A percentile compares a stretch with the other conserved stretches of the same genome.
Evolutionary conservation across 2,329 filamentous ascomycete species (phyloP).

Genomic region (Aspergillus calidoustus): DNA sequence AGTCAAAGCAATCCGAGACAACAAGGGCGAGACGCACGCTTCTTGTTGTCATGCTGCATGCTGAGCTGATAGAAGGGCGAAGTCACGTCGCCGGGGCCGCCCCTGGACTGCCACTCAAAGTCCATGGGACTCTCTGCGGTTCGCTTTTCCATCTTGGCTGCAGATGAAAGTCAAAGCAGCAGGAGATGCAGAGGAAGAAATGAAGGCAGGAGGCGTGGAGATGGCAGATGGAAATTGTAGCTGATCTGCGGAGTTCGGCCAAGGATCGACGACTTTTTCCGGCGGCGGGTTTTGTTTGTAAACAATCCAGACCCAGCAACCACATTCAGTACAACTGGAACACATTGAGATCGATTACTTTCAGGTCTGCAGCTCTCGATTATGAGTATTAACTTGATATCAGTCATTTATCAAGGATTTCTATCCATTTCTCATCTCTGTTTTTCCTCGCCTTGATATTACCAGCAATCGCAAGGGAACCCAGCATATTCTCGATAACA

Average conservation of each 20-base stretch:
- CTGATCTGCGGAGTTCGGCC: constrained; percentile 14
- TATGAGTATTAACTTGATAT: too few species aligned
- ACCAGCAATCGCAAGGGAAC: too few species aligned
- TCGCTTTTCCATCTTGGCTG: constrained; percentile 41
- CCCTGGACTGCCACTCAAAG: constrained; percentile 53
- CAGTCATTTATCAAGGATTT: too few species aligned
- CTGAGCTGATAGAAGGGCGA: constrained; percentile 55
- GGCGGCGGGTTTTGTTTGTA: constrained; percentile 24
- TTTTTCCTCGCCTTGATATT: too few species aligned
- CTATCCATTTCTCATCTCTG: too few species aligned
- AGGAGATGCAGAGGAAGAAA: constrained; percentile 25
- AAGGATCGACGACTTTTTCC: constrained; percentile 21
- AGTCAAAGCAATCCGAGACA: neutral
- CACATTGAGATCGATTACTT: too few species aligned
- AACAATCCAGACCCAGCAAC: constrained; percentile 23
- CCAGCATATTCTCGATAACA: too few species aligned
- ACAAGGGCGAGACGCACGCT: constrained; percentile 42
- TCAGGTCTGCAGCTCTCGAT: too few species aligned
- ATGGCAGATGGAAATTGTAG: neutral
- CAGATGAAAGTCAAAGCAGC: neutral
- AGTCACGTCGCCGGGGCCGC: constrained; percentile 49
- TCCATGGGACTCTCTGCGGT: constrained; percentile 56
- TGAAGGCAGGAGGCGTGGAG: constrained; percentile 1
- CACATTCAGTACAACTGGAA: neutral
- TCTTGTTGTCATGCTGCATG: constrained; percentile 48